These are phyloP conservation scores for Magnaporthiopsis rhizophila DNA, from an alignment of 2,329 filamentous ascomycete genomes.

Conservation along the genomic window DNA sequence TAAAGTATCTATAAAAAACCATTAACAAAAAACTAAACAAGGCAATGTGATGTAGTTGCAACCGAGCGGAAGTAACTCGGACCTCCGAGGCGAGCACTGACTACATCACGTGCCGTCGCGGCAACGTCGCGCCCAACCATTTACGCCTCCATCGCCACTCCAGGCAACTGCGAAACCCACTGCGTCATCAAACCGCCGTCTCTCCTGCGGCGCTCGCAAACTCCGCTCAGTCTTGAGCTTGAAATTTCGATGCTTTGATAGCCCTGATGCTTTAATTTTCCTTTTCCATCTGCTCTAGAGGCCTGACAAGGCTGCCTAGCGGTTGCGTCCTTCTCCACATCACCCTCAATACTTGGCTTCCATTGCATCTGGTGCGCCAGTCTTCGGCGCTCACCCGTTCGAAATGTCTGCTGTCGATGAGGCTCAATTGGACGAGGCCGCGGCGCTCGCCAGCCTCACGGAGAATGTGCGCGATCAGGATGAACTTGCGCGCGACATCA, in stretches of 20 bases:
- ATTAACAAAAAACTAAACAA: no score
- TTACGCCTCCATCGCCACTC: background rate
- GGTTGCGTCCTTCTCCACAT: background rate
- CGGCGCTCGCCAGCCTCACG: slow-evolving; percentile 53
- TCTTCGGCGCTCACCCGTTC: background rate
- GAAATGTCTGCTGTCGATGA: slow-evolving; percentile 10
- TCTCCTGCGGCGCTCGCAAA: background rate
- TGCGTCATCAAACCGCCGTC: background rate
- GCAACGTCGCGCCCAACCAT: background rate
- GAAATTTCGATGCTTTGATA: background rate
- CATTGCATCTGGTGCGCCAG: background rate
- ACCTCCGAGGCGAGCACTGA: background rate
- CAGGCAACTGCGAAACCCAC: slow-evolving; percentile 3
- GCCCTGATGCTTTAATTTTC: background rate
- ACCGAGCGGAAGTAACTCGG: background rate
- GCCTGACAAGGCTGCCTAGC: background rate
- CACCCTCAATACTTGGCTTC: background rate
- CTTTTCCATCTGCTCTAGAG: no score
- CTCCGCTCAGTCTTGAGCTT: background rate
- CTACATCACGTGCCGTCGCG: slow-evolving; percentile 3
- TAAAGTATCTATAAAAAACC: no score
- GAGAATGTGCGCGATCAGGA: slow-evolving; percentile 74
- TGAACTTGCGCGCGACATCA: slow-evolving; percentile 84
- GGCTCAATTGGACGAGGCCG: slow-evolving; percentile 43
- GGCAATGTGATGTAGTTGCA: no score